Conservation (phyloP, 352 stramenopile species). For the Pythium vanterpoolii region DNA sequence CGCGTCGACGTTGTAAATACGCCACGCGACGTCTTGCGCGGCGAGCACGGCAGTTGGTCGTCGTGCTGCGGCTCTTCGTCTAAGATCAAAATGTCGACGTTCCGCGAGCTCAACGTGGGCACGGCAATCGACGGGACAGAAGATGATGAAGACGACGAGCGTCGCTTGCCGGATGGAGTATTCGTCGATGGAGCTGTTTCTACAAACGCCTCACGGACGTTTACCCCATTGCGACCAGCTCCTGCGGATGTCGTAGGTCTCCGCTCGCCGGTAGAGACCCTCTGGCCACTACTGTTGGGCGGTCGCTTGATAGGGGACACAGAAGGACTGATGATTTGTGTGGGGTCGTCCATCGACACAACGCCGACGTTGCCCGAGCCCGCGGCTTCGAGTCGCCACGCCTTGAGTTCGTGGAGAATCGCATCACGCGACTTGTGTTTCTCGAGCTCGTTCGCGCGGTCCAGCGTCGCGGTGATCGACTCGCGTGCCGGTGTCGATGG, state of each 20-base stretch:
- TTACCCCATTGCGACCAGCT: conserved; percentile 30
- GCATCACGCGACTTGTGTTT: conserved; percentile 61
- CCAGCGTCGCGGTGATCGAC: conserved; percentile 78
- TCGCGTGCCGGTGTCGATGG: conserved; percentile 58
- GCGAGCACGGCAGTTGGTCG: conserved; percentile 41
- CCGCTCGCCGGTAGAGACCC: conserved; percentile 18
- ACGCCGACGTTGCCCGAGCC: conserved; percentile 39
- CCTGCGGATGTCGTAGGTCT: conserved; percentile 56
- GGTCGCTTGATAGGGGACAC: conserved; percentile 22
- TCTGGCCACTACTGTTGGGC: not conserved
- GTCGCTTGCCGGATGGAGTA: conserved; percentile 1
- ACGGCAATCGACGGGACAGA: not conserved
- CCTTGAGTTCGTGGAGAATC: conserved; percentile 60
- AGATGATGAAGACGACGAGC: conserved; percentile 7
- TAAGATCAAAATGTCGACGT: conserved; percentile 59
- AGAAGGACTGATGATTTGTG: conserved; percentile 17
- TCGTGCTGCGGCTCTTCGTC: conserved; percentile 30
- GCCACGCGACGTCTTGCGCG: conserved; percentile 42
- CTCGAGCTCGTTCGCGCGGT: conserved; percentile 66
- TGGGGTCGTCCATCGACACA: conserved; percentile 17
- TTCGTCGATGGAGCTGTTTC: conserved; percentile 18
- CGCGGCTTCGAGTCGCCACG: conserved; percentile 61
- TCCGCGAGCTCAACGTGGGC: conserved; percentile 21
- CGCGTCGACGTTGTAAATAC: conserved; percentile 36
- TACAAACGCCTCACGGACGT: conserved; percentile 55